Conservation (phyloP, 2,329 filamentous ascomycete genomes). For the Penicillium vulpinum region DNA sequence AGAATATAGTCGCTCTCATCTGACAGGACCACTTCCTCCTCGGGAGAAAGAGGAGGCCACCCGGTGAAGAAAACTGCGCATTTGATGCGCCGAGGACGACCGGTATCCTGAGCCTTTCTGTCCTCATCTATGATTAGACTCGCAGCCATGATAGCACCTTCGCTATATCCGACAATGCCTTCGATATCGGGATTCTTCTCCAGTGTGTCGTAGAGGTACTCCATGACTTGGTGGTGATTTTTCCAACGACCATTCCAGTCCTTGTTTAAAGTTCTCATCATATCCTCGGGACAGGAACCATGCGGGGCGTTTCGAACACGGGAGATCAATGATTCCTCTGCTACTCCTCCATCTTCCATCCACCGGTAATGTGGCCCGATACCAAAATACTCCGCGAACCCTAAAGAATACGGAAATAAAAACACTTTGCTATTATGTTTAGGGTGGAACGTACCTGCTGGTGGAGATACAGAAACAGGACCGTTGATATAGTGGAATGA, state of each 20-base stretch:
- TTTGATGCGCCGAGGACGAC: slow-evolving; percentile 42
- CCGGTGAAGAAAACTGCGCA: slow-evolving; percentile 53
- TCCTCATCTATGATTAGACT: slow-evolving; percentile 56
- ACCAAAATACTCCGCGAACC: slow-evolving; percentile 25
- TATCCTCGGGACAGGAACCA: slow-evolving; percentile 22
- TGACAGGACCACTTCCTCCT: slow-evolving; percentile 37
- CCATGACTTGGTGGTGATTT: slow-evolving; percentile 25
- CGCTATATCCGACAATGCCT: slow-evolving; percentile 62
- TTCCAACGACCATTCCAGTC: slow-evolving; percentile 19
- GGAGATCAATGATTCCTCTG: slow-evolving; percentile 25
- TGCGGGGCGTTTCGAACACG: slow-evolving; percentile 24
- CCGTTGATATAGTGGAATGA: slow-evolving; percentile 26
- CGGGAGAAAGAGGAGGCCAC: slow-evolving; percentile 43
- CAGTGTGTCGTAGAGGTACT: slow-evolving; percentile 46
- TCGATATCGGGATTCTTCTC: slow-evolving; percentile 46
- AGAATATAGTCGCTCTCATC: slow-evolving; percentile 44
- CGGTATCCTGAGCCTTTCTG: slow-evolving; percentile 39
- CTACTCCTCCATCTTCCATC: slow-evolving; percentile 24
- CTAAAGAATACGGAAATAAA: neutral
- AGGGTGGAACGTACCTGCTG: slow-evolving; percentile 10
- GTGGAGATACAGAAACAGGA: slow-evolving; percentile 19
- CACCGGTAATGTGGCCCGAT: slow-evolving; percentile 24
- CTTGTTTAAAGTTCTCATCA: slow-evolving; percentile 18
- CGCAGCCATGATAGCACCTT: slow-evolving; percentile 59
- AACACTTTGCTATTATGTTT: neutral